Evolutionary conservation across 139 green algal species (phyloP).

Genomic region (Astrephomene gubernaculifera): DNA sequence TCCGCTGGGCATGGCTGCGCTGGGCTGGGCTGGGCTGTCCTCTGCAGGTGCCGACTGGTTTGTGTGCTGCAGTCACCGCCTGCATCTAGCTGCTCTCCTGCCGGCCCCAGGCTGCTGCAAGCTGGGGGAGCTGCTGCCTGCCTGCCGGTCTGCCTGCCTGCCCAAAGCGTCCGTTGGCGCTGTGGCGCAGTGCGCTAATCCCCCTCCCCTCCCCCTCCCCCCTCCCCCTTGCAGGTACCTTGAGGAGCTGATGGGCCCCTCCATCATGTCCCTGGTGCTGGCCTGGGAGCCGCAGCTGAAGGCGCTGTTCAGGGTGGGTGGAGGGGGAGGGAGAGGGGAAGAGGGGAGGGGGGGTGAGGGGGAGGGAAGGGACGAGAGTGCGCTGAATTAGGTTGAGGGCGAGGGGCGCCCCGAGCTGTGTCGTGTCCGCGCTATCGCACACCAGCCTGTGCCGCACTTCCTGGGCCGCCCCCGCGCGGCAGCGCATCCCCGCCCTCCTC

Average conservation of each 20-base stretch:
- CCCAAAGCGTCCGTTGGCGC: no score
- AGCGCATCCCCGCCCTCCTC: no score
- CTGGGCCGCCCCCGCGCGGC: no score
- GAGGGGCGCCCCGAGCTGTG: no score
- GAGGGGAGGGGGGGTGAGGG: no score
- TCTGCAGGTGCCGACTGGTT: not conserved
- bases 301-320: constrained; percentile 40
- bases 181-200: no score
- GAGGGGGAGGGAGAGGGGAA: not conserved
- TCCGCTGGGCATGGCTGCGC: not conserved
- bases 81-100: not conserved
- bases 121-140: no score
- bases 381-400: no score
- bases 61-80: not conserved
- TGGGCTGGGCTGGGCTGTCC: not conserved
- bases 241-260: constrained; percentile 53
- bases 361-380: not conserved
- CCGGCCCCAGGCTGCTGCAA: not conserved
- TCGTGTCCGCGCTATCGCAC: no score
- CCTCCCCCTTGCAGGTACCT: constrained; percentile 47
- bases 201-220: not conserved
- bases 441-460: no score
- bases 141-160: no score
- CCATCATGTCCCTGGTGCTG: constrained; percentile 53
- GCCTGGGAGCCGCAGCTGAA: constrained; percentile 62